Base-by-base conservation (phyloP, 2,329 filamentous ascomycete species). In the Aspergillus terreus region DNA sequence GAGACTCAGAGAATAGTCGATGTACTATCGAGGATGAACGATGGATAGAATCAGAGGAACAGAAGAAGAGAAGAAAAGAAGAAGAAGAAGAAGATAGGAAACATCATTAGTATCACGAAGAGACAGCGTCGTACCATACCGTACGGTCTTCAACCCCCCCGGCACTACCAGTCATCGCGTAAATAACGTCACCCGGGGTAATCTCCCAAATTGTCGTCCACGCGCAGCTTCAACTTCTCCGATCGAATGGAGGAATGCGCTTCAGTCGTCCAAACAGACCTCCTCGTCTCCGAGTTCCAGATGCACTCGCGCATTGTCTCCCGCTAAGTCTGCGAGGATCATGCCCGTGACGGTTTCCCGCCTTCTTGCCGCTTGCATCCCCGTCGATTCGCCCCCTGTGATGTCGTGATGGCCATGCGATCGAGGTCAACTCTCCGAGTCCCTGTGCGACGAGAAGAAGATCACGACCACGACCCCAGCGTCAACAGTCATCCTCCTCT, bases 391-490 rank as follows among this genome's bases (percentile, higher is more conserved):
- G 35, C 47, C 44, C 49, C 46, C 25, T 44, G 54, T 52, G 50
- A 54, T 56, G 52, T 58, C 58, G 54, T 61, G 30, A 71, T 71
- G 68, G 63, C 65, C 49, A 57, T 67, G 55, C 63, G 65, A 59
- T 66, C 66, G 58, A 64, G 63, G 58, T 57, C 66, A 4, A 65
- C 65, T 38, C 59, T 68, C 54, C 66, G 66, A 53, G 64, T 61
- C 58, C 61, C 64, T 51, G 57, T 67, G 63, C 66, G 65, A 68
- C 65, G 19, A 23, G 40, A 17, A 12, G 15, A 42, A 14, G 40
- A 42, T 6, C 15, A 21, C 15, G 19, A 42, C 40, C 1, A 19
- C 11, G 17, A 23, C 15, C 4, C 15, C 40, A 42, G 4, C 35
- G 14, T 38, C 35, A 15, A 30, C 27, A 30, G 27, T 30, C 25